Conservation (phyloP, 2,329 filamentous ascomycete genomes). For the Chaetomium strumarium region DNA sequence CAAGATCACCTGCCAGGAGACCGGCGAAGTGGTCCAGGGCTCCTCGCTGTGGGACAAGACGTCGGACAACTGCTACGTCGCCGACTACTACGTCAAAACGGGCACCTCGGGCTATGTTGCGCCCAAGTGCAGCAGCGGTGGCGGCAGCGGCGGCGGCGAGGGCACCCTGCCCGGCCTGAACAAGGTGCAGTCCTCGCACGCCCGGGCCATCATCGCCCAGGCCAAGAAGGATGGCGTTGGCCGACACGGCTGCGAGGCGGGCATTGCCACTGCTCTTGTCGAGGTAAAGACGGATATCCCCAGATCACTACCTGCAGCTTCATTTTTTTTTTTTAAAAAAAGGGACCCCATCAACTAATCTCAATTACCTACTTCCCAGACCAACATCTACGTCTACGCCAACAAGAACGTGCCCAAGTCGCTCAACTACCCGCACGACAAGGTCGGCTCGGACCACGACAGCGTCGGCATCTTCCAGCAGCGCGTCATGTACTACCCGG, state of each 20-base stretch:
- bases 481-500: conserved; percentile 5
- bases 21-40: conserved; percentile 8
- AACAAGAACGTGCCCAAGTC: not conserved
- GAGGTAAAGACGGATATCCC: too few species aligned
- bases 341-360: not conserved
- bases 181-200: not conserved
- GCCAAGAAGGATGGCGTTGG: conserved; percentile 5
- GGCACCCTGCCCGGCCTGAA: conserved; percentile 5
- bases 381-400: not conserved
- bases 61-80: conserved; percentile 11
- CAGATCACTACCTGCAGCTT: not conserved
- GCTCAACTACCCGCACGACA: conserved; percentile 4
- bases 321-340: not conserved
- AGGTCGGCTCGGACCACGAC: conserved; percentile 2
- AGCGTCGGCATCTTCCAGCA: conserved; percentile 9
- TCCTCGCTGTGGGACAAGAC: conserved; percentile 14
- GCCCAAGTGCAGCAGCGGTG: not conserved
- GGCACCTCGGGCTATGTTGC: conserved; percentile 5
- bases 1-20: conserved; percentile 7
- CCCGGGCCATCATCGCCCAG: conserved; percentile 1
- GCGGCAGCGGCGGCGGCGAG: not conserved
- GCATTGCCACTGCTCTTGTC: conserved; percentile 3
- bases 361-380: not conserved
- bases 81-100: conserved; percentile 14
- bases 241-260: conserved; percentile 1